Evolutionary conservation across 2,329 filamentous ascomycete genomes (phyloP).

Genomic region (Pseudonectria foliicola): DNA sequence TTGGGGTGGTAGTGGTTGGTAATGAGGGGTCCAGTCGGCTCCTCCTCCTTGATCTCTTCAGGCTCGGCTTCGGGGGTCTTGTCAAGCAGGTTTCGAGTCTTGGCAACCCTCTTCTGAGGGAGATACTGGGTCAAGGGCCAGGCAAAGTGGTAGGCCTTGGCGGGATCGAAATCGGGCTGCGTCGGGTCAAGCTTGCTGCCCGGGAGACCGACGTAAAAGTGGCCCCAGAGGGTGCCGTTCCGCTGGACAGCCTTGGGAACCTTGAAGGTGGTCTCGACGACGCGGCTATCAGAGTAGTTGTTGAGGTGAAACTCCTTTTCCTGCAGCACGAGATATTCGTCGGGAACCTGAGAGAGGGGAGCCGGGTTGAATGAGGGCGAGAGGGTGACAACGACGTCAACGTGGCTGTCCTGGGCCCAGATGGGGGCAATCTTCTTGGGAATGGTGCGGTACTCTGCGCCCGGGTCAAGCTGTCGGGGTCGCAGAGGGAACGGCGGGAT

Average conservation of each 20-base stretch:
- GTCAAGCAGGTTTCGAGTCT: slow-evolving; percentile 81
- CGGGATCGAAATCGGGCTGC: slow-evolving; percentile 62
- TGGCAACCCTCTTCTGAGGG: slow-evolving; percentile 80
- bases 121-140: slow-evolving; percentile 85
- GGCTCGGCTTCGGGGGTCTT: slow-evolving; percentile 31
- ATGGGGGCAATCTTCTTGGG: slow-evolving; percentile 75
- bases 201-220: slow-evolving; percentile 79
- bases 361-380: slow-evolving; percentile 66
- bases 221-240: slow-evolving; percentile 90
- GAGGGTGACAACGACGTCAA: slow-evolving; percentile 83
- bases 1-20: slow-evolving; percentile 93
- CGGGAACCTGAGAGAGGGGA: slow-evolving; percentile 56
- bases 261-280: slow-evolving; percentile 67
- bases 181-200: slow-evolving; percentile 72
- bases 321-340: slow-evolving; percentile 65
- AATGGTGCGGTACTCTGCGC: slow-evolving; percentile 55
- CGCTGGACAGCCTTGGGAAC: slow-evolving; percentile 77
- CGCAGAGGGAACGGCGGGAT: slow-evolving; percentile 61
- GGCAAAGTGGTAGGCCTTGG: slow-evolving; percentile 74
- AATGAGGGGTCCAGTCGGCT: slow-evolving; percentile 60
- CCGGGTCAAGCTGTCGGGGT: slow-evolving; percentile 52
- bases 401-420: slow-evolving; percentile 69
- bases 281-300: slow-evolving; percentile 70
- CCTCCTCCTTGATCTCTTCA: slow-evolving; percentile 44
- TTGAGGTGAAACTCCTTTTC: slow-evolving; percentile 76